Base-by-base conservation (phyloP, 2,329 filamentous ascomycete species). In the Tolypocladium pustulatum region DNA sequence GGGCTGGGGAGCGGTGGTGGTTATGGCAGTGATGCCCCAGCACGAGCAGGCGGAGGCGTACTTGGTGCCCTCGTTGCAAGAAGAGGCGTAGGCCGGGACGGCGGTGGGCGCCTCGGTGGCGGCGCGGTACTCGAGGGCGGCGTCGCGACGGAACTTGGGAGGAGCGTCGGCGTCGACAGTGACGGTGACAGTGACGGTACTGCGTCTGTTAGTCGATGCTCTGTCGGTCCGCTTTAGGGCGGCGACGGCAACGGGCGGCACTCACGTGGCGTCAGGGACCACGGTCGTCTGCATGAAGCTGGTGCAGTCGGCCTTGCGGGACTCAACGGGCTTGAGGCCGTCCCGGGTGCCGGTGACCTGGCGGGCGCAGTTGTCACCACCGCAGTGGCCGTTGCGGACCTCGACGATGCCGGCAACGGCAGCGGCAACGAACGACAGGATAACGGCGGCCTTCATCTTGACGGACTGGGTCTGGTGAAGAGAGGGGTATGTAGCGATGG, bases 291-390 rank as follows among this genome's bases (percentile, higher is more conserved):
- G 60, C 67, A 73, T 63, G 69, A 76, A 78, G 66, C 68, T 75
- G 58, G 71, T 66, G 68, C 75, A 77, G 66, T 73, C 71, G 63
- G 70, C 68, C 62, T 72, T 66, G 65, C 75, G 74, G 38, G 66
- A 65, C 46, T 67, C 66, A 40, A 72, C 58, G 59, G 72, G 65
- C 30, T 63, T 60, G 57, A 76, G 70, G 41, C 73, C 73, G 22
- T 61, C 64, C 30, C 73, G 70, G 58, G 75, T 77, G 59, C 75
- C 75, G 49, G 75, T 77, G 61, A 78, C 72, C 60, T 75, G 72
- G 55, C 75, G 74, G 68, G 75, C 75, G 71, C 76, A 78, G 71
- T 77, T 78, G 71, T 78, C 74, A 65, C 71, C 74, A 25, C 61
- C 61, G 55, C 63, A 65, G 61, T 68, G 62, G 66, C 73, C 76